A percentile compares a stretch with the other conserved stretches of the same genome.
These are phyloP conservation scores for Calonectria pseudoturangicola DNA, from an alignment of 2,329 filamentous ascomycete genomes.

Conservation along the genomic window DNA sequence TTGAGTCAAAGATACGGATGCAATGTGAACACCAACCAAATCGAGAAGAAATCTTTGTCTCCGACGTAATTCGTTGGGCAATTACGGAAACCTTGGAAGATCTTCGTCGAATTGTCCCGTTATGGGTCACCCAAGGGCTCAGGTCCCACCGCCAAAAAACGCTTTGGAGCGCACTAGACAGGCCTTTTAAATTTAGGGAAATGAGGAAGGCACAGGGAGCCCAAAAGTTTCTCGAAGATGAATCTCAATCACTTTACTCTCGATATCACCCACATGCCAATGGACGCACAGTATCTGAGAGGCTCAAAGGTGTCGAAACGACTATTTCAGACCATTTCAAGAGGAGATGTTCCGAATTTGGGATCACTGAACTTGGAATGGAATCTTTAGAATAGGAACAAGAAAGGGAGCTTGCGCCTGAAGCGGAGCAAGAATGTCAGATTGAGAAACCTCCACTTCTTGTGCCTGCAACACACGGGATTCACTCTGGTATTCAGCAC, in stretches of 20 bases:
- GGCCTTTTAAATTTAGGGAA: slow-evolving; percentile 54
- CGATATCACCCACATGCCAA: no score
- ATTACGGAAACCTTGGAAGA: slow-evolving; percentile 61
- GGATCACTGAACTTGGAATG: slow-evolving; percentile 17
- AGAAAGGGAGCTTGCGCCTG: slow-evolving; percentile 79
- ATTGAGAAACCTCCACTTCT: slow-evolving; percentile 65
- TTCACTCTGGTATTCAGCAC: neutral
- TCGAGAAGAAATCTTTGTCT: slow-evolving; percentile 62
- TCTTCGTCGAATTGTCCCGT: slow-evolving; percentile 40
- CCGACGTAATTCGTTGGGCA: slow-evolving; percentile 76
- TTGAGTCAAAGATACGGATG: slow-evolving; percentile 70
- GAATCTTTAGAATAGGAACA: slow-evolving; percentile 73
- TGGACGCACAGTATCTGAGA: no score
- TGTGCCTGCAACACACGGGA: slow-evolving; percentile 61
- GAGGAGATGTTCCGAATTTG: slow-evolving; percentile 34
- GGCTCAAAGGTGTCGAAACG: no score
- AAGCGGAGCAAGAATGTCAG: slow-evolving; percentile 77
- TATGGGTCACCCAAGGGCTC: slow-evolving; percentile 78
- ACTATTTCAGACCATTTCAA: slow-evolving; percentile 13
- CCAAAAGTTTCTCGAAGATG: no score
- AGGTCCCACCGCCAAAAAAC: slow-evolving; percentile 66
- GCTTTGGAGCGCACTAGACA: slow-evolving; percentile 56
- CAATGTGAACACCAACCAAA: neutral
- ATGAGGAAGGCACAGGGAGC: no score
- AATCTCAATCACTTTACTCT: no score